Percentiles rank a stretch among this genome's conserved stretches.
Conservation (phyloP, 805 yeast species). For the Spathaspora gorwiae region DNA sequence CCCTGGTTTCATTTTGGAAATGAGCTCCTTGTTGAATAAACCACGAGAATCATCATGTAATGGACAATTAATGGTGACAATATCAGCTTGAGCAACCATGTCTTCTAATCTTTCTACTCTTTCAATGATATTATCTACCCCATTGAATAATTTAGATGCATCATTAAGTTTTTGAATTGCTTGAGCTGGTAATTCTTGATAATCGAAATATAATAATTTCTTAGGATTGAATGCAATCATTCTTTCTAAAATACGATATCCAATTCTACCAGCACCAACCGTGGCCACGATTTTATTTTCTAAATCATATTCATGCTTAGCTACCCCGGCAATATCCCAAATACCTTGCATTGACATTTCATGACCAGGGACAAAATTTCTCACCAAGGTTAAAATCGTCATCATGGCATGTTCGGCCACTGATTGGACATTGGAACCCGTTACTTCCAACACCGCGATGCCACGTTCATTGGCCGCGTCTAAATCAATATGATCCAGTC, state of each 20-base stretch:
- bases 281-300: conserved; percentile 77
- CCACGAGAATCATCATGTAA: conserved; percentile 68
- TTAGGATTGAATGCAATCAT: conserved; percentile 69
- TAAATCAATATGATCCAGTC: conserved; percentile 76
- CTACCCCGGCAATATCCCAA: conserved; percentile 77
- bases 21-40: conserved; percentile 58
- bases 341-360: conserved; percentile 55
- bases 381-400: conserved; percentile 65
- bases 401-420: conserved; percentile 79
- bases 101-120: conserved; percentile 60
- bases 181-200: conserved; percentile 59
- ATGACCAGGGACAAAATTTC: conserved; percentile 78
- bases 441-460: conserved; percentile 74
- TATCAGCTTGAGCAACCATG: conserved; percentile 61
- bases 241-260: conserved; percentile 69
- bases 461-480: conserved; percentile 60
- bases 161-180: conserved; percentile 38
- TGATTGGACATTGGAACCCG: conserved; percentile 75
- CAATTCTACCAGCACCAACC: conserved; percentile 80
- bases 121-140: conserved; percentile 51
- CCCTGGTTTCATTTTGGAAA: conserved; percentile 68
- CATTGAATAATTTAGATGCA: conserved; percentile 38
- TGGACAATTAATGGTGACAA: conserved; percentile 75
- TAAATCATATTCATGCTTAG: conserved; percentile 68
- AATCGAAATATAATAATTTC: conserved; percentile 70